These are phyloP conservation scores for Mortierella sp. DNA, from an alignment of 371 early-diverging fungal species.

Conservation along the genomic window DNA sequence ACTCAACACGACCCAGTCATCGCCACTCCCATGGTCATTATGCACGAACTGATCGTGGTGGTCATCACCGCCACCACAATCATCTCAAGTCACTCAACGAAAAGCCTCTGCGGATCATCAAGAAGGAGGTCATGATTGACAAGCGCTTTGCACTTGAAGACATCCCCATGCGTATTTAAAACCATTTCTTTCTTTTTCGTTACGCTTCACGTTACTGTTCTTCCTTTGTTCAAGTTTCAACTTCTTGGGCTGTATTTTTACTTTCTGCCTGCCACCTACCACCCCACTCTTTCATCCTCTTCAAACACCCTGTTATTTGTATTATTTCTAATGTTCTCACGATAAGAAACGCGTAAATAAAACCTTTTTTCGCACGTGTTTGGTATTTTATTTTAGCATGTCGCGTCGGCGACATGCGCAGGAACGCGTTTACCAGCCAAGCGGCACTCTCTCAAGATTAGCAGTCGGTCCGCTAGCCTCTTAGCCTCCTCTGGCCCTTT, in stretches of 20 bases:
- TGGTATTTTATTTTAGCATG: conserved; percentile 13
- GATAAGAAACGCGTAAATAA: neutral
- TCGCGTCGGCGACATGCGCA: conserved; percentile 29
- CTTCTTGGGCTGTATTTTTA: conserved; percentile 1
- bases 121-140: conserved; percentile 42
- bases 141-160: conserved; percentile 50
- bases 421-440: conserved; percentile 40
- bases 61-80: conserved; percentile 5
- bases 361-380: neutral
- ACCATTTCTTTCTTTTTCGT: neutral
- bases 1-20: conserved; percentile 6
- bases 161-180: conserved; percentile 43
- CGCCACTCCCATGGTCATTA: neutral
- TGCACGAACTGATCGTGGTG: neutral
- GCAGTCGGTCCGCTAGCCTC: conserved; percentile 34
- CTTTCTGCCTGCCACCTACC: neutral
- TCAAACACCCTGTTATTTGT: neutral
- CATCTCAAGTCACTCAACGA: conserved; percentile 10
- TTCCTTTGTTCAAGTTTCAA: conserved; percentile 7
- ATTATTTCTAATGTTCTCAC: neutral
- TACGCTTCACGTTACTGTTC: neutral
- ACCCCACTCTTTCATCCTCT: neutral
- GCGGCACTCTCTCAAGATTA: conserved; percentile 38
- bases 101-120: conserved; percentile 22
- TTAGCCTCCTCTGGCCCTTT: conserved; percentile 36